phyloP scores from a whole-genome alignment of 2,329 filamentous ascomycete genomes.

The Lasiodiplodia gonubiensis region DNA sequence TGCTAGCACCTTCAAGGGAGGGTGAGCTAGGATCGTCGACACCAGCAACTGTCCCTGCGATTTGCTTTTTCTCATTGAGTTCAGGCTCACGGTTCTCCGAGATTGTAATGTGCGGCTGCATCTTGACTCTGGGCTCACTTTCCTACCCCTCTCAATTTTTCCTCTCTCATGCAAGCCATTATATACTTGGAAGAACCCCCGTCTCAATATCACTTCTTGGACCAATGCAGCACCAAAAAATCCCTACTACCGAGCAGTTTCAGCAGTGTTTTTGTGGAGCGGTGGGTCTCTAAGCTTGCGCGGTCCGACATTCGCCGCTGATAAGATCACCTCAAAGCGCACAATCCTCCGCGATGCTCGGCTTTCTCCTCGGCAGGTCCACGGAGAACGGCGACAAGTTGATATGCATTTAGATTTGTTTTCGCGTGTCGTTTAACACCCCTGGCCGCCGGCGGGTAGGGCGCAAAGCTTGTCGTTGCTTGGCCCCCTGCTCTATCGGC shows the following conservation, averaged over 20 bases:
- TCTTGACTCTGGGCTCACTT: neutral
- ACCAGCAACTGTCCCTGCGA: neutral
- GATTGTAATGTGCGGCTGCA: neutral
- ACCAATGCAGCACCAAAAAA: neutral
- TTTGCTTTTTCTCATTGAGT: neutral
- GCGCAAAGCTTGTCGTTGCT: constrained; percentile 24
- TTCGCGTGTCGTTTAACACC: neutral
- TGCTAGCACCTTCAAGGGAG: neutral
- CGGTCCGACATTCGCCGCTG: constrained; percentile 14
- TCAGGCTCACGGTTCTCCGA: neutral
- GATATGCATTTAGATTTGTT: neutral
- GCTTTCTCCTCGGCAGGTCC: constrained; percentile 10
- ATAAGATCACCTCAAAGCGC: neutral
- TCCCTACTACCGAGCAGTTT: neutral
- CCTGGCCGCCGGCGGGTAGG: constrained; percentile 9
- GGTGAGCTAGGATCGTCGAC: neutral
- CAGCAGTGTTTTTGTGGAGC: constrained; percentile 13
- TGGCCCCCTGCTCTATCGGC: constrained; percentile 4
- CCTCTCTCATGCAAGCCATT: too few relatives aligned
- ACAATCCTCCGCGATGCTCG: neutral
- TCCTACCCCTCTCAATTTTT: neutral
- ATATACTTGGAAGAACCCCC: neutral
- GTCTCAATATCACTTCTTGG: neutral
- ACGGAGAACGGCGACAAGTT: constrained; percentile 10
- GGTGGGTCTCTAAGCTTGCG: constrained; percentile 11